phyloP scores from a whole-genome alignment of 306 rosid genomes.

The Psophocarpus tetragonolobus region DNA sequence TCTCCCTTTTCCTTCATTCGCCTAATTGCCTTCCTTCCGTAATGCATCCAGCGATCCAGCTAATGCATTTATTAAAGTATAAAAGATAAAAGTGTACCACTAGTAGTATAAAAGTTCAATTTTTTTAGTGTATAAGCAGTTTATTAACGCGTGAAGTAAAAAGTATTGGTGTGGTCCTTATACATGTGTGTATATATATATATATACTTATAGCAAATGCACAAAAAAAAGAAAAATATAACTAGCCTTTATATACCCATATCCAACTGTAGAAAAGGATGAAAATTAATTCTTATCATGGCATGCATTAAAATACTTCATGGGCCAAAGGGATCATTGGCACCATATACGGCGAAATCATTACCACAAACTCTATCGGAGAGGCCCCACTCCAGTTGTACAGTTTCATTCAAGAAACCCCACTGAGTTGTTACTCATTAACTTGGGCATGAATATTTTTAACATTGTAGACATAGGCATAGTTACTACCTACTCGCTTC shows the following conservation, averaged over 20 bases:
- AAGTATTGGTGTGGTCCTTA: background rate
- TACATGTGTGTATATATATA: background rate
- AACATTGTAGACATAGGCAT: too few relatives aligned
- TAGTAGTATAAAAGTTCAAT: background rate
- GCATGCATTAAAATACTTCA: background rate
- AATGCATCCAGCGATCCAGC: background rate
- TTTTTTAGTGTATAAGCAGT: background rate
- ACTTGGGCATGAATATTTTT: too few relatives aligned
- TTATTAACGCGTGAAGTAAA: background rate
- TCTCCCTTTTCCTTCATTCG: background rate
- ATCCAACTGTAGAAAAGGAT: background rate
- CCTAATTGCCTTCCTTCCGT: background rate
- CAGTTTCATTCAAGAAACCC: too few relatives aligned
- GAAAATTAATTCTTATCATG: slow-evolving; percentile 3
- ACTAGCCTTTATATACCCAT: background rate
- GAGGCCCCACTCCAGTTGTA: too few relatives aligned
- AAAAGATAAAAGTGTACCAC: background rate
- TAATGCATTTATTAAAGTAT: background rate
- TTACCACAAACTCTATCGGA: too few relatives aligned
- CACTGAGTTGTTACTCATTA: too few relatives aligned
- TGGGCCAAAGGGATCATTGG: too few relatives aligned
- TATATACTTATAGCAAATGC: background rate
- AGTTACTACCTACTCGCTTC: too few relatives aligned
- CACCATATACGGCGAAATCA: too few relatives aligned
- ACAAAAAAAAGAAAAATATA: too few relatives aligned